Evolutionary conservation across 257 asterid species (phyloP).

Genomic region (Sherardia arvensis): DNA sequence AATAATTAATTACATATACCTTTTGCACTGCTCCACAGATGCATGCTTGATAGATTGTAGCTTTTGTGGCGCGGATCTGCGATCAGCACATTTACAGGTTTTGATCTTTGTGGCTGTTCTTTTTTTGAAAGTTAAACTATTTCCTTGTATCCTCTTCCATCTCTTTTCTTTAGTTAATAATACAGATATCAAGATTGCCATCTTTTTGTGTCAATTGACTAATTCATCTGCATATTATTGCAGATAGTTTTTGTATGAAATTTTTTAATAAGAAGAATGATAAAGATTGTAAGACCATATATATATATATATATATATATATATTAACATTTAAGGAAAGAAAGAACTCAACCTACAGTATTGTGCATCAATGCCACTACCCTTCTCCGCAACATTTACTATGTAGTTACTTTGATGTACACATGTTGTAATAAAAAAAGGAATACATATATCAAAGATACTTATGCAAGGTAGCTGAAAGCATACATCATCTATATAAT

Average conservation of each 20-base stretch:
- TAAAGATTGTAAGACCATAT: no score
- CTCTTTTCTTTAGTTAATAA: neutral
- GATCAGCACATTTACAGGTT: constrained; percentile 92
- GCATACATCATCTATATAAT: no score
- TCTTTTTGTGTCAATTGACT: neutral
- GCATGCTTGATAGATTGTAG: constrained; percentile 82
- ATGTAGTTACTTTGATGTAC: no score
- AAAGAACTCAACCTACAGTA: no score
- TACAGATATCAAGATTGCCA: neutral
- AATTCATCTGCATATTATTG: neutral
- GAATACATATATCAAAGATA: no score
- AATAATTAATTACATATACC: neutral
- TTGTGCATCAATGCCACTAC: no score
- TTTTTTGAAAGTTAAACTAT: neutral
- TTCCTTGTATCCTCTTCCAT: neutral
- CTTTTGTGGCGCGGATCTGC: constrained; percentile 90
- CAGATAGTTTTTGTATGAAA: neutral
- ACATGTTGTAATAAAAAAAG: no score
- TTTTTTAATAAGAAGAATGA: no score
- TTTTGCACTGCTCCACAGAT: constrained; percentile 37
- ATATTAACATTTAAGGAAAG: no score
- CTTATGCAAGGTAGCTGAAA: no score
- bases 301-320: no score
- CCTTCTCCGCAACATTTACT: no score
- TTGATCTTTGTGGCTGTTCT: neutral